Evolutionary conservation across 2,329 filamentous ascomycete species (phyloP).

Genomic region (Chaetomium sp.): DNA sequence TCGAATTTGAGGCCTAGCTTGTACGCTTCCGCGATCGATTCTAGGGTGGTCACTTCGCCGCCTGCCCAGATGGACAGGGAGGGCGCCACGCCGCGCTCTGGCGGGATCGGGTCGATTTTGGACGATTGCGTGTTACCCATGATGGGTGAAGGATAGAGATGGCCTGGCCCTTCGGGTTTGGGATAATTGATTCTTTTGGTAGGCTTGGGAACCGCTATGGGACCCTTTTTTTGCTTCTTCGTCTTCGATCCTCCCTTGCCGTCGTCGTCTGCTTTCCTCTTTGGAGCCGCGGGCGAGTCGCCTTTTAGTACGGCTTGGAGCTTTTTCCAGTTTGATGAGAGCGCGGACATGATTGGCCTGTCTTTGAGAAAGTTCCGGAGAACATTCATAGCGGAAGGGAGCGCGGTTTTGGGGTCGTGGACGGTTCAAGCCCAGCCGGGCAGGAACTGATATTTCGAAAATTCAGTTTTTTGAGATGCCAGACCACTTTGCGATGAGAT

Average conservation of each 20-base stretch:
- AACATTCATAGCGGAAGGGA: neutral
- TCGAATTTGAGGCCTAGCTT: conserved; percentile 42
- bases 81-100: conserved; percentile 39
- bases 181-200: neutral
- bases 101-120: conserved; percentile 30
- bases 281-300: conserved; percentile 38
- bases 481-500: no score
- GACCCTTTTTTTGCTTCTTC: neutral
- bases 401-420: neutral
- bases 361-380: neutral
- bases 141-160: neutral
- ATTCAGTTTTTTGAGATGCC: no score
- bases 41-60: conserved; percentile 54
- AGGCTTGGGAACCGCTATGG: neutral
- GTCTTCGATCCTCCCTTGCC: conserved; percentile 3
- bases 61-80: conserved; percentile 55
- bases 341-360: conserved; percentile 37
- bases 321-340: conserved; percentile 73
- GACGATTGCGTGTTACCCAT: conserved; percentile 41
- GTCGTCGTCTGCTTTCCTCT: conserved; percentile 29
- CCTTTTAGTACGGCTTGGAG: conserved; percentile 57
- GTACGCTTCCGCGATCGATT: conserved; percentile 57
- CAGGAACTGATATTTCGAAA: no score
- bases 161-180: neutral
- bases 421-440: no score